A percentile compares a stretch with the other conserved stretches of the same genome.
phyloP scores from a whole-genome alignment of 2,329 filamentous ascomycete genomes.

The Fusarium pseudoanthophilum region DNA sequence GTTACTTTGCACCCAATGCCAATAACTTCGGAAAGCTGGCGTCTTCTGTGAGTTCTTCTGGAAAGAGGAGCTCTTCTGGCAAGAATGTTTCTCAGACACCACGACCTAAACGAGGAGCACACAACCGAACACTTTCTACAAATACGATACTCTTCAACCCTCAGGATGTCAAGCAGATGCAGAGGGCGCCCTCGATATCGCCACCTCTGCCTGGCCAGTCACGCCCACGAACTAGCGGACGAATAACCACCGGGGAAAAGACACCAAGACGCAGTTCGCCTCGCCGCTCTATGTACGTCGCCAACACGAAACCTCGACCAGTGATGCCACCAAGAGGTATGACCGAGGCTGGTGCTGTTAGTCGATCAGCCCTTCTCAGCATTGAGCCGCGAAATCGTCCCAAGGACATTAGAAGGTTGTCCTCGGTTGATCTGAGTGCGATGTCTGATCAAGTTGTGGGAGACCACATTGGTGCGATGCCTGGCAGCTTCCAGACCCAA shows the following conservation, averaged over 20 bases:
- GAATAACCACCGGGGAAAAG: slow-evolving; percentile 47
- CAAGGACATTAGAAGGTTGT: slow-evolving; percentile 56
- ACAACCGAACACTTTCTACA: slow-evolving; percentile 80
- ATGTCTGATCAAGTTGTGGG: slow-evolving; percentile 75
- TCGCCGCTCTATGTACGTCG: slow-evolving; percentile 55
- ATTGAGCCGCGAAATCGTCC: slow-evolving; percentile 59
- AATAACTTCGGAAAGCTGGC: slow-evolving; percentile 53
- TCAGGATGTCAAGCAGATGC: slow-evolving; percentile 53
- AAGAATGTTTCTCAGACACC: slow-evolving; percentile 47
- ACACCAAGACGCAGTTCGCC: slow-evolving; percentile 61
- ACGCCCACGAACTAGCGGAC: slow-evolving; percentile 53
- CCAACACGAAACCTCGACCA: slow-evolving; percentile 66
- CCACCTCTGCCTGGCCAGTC: slow-evolving; percentile 48
- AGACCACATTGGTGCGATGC: slow-evolving; percentile 71
- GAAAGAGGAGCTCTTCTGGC: slow-evolving; percentile 46
- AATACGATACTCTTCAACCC: slow-evolving; percentile 89
- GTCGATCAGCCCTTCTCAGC: slow-evolving; percentile 60
- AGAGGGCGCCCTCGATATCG: slow-evolving; percentile 58
- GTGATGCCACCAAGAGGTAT: slow-evolving; percentile 59
- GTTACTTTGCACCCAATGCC: slow-evolving; percentile 66
- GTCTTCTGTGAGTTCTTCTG: slow-evolving; percentile 50
- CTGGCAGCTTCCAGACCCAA: slow-evolving; percentile 83
- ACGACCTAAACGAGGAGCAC: slow-evolving; percentile 57
- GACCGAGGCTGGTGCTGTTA: slow-evolving; percentile 50
- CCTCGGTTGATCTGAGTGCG: slow-evolving; percentile 77